Base-by-base conservation (phyloP, 352 stramenopile genomes). In the Globisporangium sylvaticum region DNA sequence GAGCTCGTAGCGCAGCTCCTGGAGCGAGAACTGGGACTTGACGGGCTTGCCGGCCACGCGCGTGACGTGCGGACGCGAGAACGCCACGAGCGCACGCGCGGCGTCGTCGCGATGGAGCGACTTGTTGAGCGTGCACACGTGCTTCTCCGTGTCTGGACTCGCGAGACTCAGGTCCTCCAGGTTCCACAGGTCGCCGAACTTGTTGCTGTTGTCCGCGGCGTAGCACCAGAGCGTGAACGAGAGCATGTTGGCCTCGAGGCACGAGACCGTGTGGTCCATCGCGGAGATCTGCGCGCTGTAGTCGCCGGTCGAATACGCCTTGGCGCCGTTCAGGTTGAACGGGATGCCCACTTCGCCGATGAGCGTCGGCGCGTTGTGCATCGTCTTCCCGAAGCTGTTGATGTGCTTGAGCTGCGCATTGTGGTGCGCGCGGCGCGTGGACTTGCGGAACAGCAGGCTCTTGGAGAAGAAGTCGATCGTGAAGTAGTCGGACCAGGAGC, bases 221-320 rank as follows among this genome's bases (percentile, higher is more conserved):
- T 98, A 98, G 64, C 86, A 95, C 92, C 91, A 98, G n/a, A 97
- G 68, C 53, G 89, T 97, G 70, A 93, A 98, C 50, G 77, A 91
- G 14, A 94, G 62, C 64, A 93, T 37, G 56, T 85, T 90, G 34
- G 78, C 76, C 62, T 96, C 88, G 12, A 96, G 69, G n/a, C 74
- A 84, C 58, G 74, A 69, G 25, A 96, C 78, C 9, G 86, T 95
- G 67, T 88, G 80, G 75, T 94, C 77, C 54, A 95, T 60, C n/a
- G 86, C 87, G 12, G 79, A 75, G 18, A 75, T 64, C 50, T 89
- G 80, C 2, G 67, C 72, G 15, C 61, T 62, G 61, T 84, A 92
- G 65, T 92, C 68, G 24, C 79, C 80, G 3, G 67, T 75, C 25
- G 39, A 48, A 66, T 75, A 92, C 24, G 84, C 78, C 3, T 61